These are phyloP conservation scores for Piper betle DNA, from an alignment of 164 flowering plant genomes.

Conservation along the genomic window DNA sequence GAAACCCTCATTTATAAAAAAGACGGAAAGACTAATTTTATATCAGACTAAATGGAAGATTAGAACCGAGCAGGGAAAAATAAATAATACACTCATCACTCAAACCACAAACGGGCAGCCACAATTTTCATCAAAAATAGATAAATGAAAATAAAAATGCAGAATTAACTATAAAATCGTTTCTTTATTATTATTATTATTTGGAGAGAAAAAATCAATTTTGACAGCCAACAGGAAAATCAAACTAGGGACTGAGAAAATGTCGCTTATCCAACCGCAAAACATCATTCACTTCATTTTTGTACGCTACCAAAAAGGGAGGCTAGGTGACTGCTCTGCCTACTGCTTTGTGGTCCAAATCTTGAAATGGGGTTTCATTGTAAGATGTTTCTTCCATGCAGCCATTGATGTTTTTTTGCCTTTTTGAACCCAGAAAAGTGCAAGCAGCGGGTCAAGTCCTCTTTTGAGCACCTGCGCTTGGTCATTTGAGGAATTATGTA, in stretches of 20 bases:
- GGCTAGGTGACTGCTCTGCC: neutral
- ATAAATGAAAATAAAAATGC: too few relatives aligned
- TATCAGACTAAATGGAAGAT: too few relatives aligned
- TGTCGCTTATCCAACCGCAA: neutral
- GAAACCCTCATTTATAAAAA: too few relatives aligned
- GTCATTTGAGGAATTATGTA: neutral
- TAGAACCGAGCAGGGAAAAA: neutral
- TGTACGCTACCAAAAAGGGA: neutral
- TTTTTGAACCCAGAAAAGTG: slow-evolving; percentile 1
- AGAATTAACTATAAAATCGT: too few relatives aligned
- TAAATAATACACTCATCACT: too few relatives aligned
- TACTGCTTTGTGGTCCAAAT: neutral
- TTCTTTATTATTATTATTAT: too few relatives aligned
- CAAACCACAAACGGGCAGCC: too few relatives aligned
- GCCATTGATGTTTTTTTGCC: neutral
- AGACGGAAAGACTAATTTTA: too few relatives aligned
- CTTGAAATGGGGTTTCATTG: neutral
- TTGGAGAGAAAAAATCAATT: too few relatives aligned
- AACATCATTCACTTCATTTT: neutral
- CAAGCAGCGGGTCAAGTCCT: neutral
- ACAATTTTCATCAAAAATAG: too few relatives aligned
- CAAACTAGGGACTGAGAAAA: too few relatives aligned
- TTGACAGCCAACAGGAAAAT: too few relatives aligned
- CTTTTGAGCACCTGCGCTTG: neutral
- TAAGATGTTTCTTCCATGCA: slow-evolving; percentile 1